Evolutionary conservation across 1,139 yeast genomes (phyloP), one percentile per base, ranked within the genome.

Genomic region (Nakaseomyces nivariensis): DNA sequence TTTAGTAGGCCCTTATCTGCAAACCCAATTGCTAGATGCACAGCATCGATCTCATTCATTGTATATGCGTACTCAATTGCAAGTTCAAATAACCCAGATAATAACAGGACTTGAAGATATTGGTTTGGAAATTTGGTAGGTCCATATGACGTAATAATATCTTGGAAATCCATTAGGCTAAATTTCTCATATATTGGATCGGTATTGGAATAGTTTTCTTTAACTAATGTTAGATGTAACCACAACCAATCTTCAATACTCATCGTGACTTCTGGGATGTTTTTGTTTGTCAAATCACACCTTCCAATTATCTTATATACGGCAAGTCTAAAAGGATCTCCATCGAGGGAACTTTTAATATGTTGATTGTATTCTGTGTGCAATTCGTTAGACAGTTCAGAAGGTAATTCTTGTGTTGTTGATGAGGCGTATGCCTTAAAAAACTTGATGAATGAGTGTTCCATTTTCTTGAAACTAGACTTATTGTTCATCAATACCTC

Each of bases 201-300:
- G 25, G 72, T 68, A 26, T 55, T 67, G 11, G 62, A 57, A 45
- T 67, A 67, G 47, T 72, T 74, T 58, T 85, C 94, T 52, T 82
- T 79, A 17, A 85, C 79, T 33, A 90, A 73, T 62, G 82, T 77
- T 51, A 92, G 75, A 67, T 92, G 97, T 64, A 86, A 79, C 99
- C 98, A 92, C 49, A 90, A 68, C 98, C 98, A 92, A 68, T 92
- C 98, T 66, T 92, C 98, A 48, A 90, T 79, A 53, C 95, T 86
- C 45, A 82, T 70, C 43, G 90, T 81, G 46, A 92, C 83, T 29
- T 76, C 72, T 3, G 96, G 94, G 49, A 90, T 75, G n/a, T 80
- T 75, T 62, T 86, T 87, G 59, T 83, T 79, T 3, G 67, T 61
- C 37, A 68, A 45, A 58, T 89, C 96, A 67, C 97, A 89, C 65